Base-by-base conservation (phyloP, 345 rosid species). In the Citrus sp. region DNA sequence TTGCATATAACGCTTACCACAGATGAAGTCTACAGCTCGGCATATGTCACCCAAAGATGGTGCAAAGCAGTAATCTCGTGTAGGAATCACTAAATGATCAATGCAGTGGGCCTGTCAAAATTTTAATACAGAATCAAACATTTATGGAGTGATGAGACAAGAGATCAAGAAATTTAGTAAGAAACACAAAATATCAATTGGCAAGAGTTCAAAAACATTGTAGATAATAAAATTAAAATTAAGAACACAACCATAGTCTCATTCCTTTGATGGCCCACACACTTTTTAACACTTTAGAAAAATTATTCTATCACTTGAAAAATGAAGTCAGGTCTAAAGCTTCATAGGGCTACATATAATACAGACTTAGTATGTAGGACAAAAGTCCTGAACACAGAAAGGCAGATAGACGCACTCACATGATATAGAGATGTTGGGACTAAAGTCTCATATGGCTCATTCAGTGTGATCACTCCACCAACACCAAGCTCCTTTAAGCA, bases 61-160 rank as follows among this genome's bases (percentile, higher is more conserved):
- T 69, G 98, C 99, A 90, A 94, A 96, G 82, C 91, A 96, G 84
- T 96, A 96, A 82, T 96, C 99, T 82, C 98, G 90, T 22, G 99
- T 96, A 73, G 99, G 97, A 77, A 96, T 90, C 85, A 96, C 94
- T 87, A 97, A 85, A 87, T 97, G 99, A 76, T 92, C 86, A 88
- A 97, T 94, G 84, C 84, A 86, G 80, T 87, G 79, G 66, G 90
- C 92, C 99, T 94, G 82, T 38, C 74, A 77, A 83, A 74, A 74
- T 80, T 67, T 64, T 16, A 67, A 12, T 71, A 74, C 65, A 80
- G 42, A 35, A 70, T 73, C 64, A 80, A 46, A 69, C 56, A 3
- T 54, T 13, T 16, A n/a, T 14, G 25, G 24, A 37, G 27, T 60
- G 35, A 75, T 68, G 6, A 75, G 32, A 63, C 49, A 16, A 40